These are phyloP conservation scores for Nakaseomyces delphensis DNA, from an alignment of 1,139 yeast genomes.

Conservation along the genomic window DNA sequence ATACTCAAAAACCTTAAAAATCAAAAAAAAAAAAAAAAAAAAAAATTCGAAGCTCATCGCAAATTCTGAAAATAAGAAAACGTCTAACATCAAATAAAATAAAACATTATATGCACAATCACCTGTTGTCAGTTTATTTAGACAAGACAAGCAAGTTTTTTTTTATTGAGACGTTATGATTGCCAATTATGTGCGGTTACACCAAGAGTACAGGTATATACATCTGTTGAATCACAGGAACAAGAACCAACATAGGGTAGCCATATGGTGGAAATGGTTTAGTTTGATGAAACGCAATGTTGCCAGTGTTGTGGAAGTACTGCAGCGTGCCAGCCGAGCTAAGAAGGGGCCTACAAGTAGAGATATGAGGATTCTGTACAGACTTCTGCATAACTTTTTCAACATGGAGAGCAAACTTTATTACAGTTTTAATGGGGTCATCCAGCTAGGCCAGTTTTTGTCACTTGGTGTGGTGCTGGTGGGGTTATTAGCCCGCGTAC, in stretches of 20 bases:
- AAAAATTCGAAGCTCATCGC: constrained; percentile 3
- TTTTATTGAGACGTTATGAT: too few species aligned
- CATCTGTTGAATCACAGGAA: constrained; percentile 62
- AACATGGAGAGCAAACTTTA: constrained; percentile 29
- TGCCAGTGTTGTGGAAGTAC: constrained; percentile 35
- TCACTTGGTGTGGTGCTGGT: constrained; percentile 63
- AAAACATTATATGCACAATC: too few species aligned
- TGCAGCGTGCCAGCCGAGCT: constrained; percentile 8
- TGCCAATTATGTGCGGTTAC: constrained; percentile 16
- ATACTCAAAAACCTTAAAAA: not conserved
- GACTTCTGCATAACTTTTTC: constrained; percentile 14
- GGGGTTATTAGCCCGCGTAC: constrained; percentile 47
- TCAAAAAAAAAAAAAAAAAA: not conserved
- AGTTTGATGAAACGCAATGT: constrained; percentile 54
- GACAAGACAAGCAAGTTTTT: not conserved
- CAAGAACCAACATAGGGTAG: constrained; percentile 65
- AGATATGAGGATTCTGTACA: constrained; percentile 14
- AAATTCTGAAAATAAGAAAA: not conserved
- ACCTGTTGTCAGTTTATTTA: too few species aligned
- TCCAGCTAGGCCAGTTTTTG: constrained; percentile 72
- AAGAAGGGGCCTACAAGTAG: not conserved
- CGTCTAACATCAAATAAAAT: too few species aligned
- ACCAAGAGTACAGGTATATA: constrained; percentile 48
- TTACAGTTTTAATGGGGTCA: constrained; percentile 55
- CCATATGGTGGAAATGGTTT: constrained; percentile 69